Evolutionary conservation across 257 asterid species (phyloP).

Genomic region (Gentiana macrophylla): DNA sequence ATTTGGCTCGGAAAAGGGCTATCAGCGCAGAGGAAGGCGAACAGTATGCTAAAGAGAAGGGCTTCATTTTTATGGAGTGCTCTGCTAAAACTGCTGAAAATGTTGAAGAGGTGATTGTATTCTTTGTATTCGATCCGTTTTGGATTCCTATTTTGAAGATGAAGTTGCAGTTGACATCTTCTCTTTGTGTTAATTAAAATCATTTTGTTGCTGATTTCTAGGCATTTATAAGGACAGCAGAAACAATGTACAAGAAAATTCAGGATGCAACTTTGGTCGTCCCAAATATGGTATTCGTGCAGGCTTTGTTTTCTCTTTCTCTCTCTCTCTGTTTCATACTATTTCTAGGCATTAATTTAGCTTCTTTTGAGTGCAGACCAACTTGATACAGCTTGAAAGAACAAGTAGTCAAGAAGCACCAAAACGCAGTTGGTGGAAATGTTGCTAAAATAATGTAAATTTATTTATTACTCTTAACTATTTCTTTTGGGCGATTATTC

Average conservation of each 20-base stretch:
- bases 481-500: too few species aligned
- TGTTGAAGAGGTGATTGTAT: constrained; percentile 58
- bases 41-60: constrained; percentile 68
- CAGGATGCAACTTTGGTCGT: constrained; percentile 91
- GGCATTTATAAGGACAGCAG: constrained; percentile 84
- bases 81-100: constrained; percentile 48
- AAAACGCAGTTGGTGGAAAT: too few species aligned
- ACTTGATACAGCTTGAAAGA: too few species aligned
- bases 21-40: constrained; percentile 79
- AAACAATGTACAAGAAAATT: constrained; percentile 80
- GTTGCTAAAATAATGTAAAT: too few species aligned
- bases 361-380: too few species aligned
- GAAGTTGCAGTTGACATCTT: too few species aligned
- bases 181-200: not conserved
- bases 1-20: constrained; percentile 70
- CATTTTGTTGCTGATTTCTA: constrained; percentile 18
- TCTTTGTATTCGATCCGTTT: not conserved
- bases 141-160: not conserved
- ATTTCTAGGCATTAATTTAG: too few species aligned
- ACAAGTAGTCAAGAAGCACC: too few species aligned
- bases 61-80: constrained; percentile 34
- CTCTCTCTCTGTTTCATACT: too few species aligned
- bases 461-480: too few species aligned
- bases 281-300: constrained; percentile 62
- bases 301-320: too few species aligned